These are phyloP conservation scores for Fennellomyces sp. DNA, from an alignment of 371 early-diverging fungal species.

Conservation along the genomic window DNA sequence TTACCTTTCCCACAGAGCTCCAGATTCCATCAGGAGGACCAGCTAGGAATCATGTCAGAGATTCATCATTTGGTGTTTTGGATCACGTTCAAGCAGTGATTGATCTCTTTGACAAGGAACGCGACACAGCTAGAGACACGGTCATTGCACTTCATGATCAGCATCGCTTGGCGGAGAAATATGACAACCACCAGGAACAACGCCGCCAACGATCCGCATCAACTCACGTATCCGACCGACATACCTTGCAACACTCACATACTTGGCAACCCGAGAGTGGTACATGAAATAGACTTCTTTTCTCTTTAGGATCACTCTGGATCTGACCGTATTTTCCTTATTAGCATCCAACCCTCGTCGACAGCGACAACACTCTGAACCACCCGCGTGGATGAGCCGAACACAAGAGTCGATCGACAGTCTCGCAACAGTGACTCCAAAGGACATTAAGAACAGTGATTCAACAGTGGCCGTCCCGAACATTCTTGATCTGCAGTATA, in stretches of 20 bases:
- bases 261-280: slow-evolving; percentile 4
- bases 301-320: too few species aligned
- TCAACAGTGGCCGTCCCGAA: slow-evolving; percentile 18
- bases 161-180: slow-evolving; percentile 49
- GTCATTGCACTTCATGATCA: slow-evolving; percentile 59
- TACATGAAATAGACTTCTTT: background rate
- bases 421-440: background rate
- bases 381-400: slow-evolving; percentile 5
- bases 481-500: slow-evolving; percentile 43
- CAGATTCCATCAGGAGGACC: background rate
- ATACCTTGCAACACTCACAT: background rate
- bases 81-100: slow-evolving; percentile 53
- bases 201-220: slow-evolving; percentile 7
- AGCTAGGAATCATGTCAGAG: background rate
- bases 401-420: background rate
- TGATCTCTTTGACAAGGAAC: slow-evolving; percentile 52
- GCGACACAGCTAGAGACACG: slow-evolving; percentile 46
- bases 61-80: slow-evolving; percentile 27
- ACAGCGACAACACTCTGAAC: slow-evolving; percentile 14
- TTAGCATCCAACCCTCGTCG: background rate
- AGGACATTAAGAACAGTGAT: background rate
- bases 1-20: background rate
- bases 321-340: too few species aligned
- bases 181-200: slow-evolving; percentile 15
- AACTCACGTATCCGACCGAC: background rate